Evolutionary conservation across 1,284 basidiomycete genomes (phyloP).

Genomic region (Moesziomyces sp.): DNA sequence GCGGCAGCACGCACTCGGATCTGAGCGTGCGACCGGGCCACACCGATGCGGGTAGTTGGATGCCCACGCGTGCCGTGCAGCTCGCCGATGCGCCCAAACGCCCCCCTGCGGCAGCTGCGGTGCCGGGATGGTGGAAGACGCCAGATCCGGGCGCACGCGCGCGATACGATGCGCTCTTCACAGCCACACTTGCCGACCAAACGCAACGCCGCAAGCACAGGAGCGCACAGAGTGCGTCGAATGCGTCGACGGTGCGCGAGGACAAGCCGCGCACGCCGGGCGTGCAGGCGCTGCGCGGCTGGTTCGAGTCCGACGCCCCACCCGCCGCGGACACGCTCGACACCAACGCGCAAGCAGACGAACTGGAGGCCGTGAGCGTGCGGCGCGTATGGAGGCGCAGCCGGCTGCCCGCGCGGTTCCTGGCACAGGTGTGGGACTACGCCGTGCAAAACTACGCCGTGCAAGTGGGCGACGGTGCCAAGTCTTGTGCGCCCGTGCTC

Average conservation of each 20-base stretch:
- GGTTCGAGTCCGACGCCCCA: slow-evolving; percentile 37
- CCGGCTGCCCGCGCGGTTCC: slow-evolving; percentile 5
- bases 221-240: neutral
- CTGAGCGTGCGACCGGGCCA: neutral
- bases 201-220: neutral
- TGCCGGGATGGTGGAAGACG: slow-evolving; percentile 12
- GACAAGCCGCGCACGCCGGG: slow-evolving; percentile 1
- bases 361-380: neutral
- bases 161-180: slow-evolving; percentile 35
- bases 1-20: slow-evolving; percentile 16
- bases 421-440: slow-evolving; percentile 29
- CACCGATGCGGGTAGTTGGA: slow-evolving; percentile 8
- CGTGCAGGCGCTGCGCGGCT: slow-evolving; percentile 28
- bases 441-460: slow-evolving; percentile 8
- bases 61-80: slow-evolving; percentile 11
- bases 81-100: slow-evolving; percentile 14
- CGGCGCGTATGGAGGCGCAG: slow-evolving; percentile 26
- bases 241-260: slow-evolving; percentile 8
- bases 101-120: neutral
- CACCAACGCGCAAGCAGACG: neutral
- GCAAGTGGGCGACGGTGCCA: neutral
- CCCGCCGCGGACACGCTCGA: neutral
- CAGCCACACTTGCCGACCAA: slow-evolving; percentile 4
- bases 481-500: neutral
- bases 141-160: slow-evolving; percentile 10